These are phyloP conservation scores for Talaromyces funiculosus DNA, from an alignment of 2,329 filamentous ascomycete species.

Conservation along the genomic window DNA sequence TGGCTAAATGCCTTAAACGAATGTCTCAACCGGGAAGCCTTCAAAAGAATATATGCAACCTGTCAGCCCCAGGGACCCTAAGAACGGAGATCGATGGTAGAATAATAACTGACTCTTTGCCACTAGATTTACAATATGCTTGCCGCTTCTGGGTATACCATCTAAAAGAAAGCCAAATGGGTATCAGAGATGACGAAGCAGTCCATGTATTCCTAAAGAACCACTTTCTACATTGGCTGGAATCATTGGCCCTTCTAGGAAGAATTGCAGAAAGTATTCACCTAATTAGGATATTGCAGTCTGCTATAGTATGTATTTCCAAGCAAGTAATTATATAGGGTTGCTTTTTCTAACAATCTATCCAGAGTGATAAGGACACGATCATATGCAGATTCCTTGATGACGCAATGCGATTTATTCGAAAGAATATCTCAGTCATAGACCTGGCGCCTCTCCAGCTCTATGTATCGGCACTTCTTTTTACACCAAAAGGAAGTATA, in stretches of 20 bases:
- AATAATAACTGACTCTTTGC: slow-evolving; percentile 15
- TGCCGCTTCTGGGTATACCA: slow-evolving; percentile 18
- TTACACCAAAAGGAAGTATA: background rate
- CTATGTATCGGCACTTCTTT: no score
- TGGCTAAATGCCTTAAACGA: background rate
- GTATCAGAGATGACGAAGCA: slow-evolving; percentile 4
- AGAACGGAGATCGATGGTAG: slow-evolving; percentile 13
- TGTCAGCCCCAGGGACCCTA: slow-evolving; percentile 10
- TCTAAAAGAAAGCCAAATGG: background rate
- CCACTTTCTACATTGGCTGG: slow-evolving; percentile 5
- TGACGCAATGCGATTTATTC: no score
- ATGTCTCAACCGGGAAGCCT: background rate
- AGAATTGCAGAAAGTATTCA: no score
- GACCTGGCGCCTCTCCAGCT: no score
- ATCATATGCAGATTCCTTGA: no score
- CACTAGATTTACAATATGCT: slow-evolving; percentile 22
- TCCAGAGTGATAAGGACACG: no score
- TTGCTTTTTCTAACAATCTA: no score
- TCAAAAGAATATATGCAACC: slow-evolving; percentile 10
- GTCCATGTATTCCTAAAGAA: background rate
- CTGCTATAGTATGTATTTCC: background rate
- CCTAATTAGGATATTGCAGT: background rate
- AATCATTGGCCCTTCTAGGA: slow-evolving; percentile 1
- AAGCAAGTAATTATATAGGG: background rate
- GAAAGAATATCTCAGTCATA: no score